Conservation (phyloP, 352 stramenopile genomes). For the Phytophthora foliorum region DNA sequence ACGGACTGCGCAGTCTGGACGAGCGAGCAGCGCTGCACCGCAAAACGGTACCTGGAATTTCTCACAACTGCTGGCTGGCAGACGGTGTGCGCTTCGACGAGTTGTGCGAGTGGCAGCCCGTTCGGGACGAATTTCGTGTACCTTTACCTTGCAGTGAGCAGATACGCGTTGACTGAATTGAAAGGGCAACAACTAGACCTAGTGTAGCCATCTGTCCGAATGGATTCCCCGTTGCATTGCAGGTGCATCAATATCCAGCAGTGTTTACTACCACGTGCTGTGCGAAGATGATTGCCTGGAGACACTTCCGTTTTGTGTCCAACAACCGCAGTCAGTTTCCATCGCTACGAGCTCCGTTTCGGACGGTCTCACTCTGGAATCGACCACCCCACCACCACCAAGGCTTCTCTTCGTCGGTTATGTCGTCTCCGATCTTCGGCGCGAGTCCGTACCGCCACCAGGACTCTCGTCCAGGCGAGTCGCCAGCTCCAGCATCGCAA, state of each 20-base stretch:
- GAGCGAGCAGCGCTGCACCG: constrained; percentile 20
- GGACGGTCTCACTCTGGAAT: constrained; percentile 19
- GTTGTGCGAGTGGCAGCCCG: constrained; percentile 10
- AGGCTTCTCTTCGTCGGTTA: not conserved
- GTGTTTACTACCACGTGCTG: constrained; percentile 6
- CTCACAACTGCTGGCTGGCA: constrained; percentile 38
- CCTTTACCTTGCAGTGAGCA: constrained; percentile 7
- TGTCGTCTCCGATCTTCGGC: constrained; percentile 34
- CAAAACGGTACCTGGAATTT: constrained; percentile 24
- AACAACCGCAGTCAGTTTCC: constrained; percentile 8
- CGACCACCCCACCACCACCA: not conserved
- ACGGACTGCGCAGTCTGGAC: constrained; percentile 31
- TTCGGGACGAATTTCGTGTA: constrained; percentile 17
- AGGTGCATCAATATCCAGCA: not conserved
- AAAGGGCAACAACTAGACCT: not conserved
- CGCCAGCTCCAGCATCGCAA: constrained; percentile 15
- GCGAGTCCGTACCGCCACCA: constrained; percentile 37
- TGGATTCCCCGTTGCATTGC: not conserved
- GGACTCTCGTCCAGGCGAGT: constrained; percentile 13
- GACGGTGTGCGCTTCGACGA: constrained; percentile 21
- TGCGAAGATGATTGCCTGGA: constrained; percentile 6
- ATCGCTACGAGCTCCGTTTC: constrained; percentile 2
- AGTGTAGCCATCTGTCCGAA: not conserved
- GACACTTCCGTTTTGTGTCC: constrained; percentile 15
- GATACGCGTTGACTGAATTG: too few relatives aligned